phyloP scores from a whole-genome alignment of 1,139 yeast species.

The Magnusiomyces sp. region DNA sequence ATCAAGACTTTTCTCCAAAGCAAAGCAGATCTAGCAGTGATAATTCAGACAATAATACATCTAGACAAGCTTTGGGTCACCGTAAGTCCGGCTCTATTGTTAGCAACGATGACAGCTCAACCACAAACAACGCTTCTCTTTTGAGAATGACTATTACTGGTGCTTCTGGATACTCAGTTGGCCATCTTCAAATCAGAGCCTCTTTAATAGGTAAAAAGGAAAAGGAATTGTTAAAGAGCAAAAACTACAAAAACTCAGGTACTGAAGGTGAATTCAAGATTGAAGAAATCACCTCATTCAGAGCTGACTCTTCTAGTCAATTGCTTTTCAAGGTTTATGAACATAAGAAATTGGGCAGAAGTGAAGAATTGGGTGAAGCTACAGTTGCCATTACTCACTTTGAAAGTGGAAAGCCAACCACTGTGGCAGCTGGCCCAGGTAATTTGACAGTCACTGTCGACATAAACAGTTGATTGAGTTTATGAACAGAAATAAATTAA shows the following conservation, averaged over 20 bases:
- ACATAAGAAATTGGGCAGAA: constrained; percentile 69
- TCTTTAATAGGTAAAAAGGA: constrained; percentile 27
- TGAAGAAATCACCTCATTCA: constrained; percentile 63
- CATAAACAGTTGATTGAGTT: not conserved
- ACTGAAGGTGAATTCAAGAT: constrained; percentile 45
- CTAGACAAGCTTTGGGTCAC: constrained; percentile 6
- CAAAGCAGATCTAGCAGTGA: constrained; percentile 8
- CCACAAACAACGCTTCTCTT: constrained; percentile 1
- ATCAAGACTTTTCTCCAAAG: constrained; percentile 10
- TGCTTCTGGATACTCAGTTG: constrained; percentile 25
- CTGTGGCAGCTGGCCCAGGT: constrained; percentile 23
- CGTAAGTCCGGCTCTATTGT: constrained; percentile 13
- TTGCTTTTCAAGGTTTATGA: constrained; percentile 54
- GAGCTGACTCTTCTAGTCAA: constrained; percentile 47
- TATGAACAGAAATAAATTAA: not conserved
- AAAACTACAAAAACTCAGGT: constrained; percentile 39
- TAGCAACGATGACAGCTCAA: constrained; percentile 1
- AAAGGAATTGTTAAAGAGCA: constrained; percentile 59
- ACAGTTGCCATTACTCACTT: constrained; percentile 23
- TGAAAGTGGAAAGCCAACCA: constrained; percentile 22
- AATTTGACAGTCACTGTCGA: constrained; percentile 14
- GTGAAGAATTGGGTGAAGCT: constrained; percentile 53
- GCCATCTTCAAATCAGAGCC: constrained; percentile 27
- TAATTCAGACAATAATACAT: constrained; percentile 10
- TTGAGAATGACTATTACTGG: constrained; percentile 6